phyloP scores from a whole-genome alignment of 2,329 filamentous ascomycete genomes.

The Exserohilum rostratum region DNA sequence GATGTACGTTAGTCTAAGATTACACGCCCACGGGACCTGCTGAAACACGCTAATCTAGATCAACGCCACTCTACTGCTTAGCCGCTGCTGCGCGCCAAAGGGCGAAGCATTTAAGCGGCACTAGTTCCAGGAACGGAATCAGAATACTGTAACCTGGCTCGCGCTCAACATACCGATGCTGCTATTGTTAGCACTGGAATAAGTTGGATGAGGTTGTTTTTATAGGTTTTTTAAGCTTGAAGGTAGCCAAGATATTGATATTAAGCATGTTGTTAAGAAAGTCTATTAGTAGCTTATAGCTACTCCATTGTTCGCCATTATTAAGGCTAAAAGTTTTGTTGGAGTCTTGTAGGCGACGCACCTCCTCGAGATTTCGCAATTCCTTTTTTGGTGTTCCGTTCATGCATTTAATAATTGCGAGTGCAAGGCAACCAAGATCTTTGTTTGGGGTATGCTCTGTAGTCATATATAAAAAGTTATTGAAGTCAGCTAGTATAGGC shows the following conservation, averaged over 20 bases:
- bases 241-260: background rate
- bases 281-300: conserved; percentile 1
- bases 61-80: background rate
- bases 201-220: too few relatives aligned
- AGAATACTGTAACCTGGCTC: background rate
- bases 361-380: background rate
- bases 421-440: background rate
- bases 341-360: background rate
- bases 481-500: background rate
- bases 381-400: background rate
- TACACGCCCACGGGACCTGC: too few relatives aligned
- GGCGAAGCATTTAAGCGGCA: conserved; percentile 4
- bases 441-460: background rate
- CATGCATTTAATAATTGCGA: conserved; percentile 1
- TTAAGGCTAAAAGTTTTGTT: background rate
- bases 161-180: background rate
- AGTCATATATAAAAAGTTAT: background rate
- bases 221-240: background rate
- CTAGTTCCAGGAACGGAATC: conserved; percentile 6
- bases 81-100: background rate
- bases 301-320: background rate
- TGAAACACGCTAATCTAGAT: too few relatives aligned
- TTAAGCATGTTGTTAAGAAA: conserved; percentile 4
- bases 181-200: background rate
- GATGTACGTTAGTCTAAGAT: too few relatives aligned